Conservation (phyloP, 2,329 filamentous ascomycete genomes). For the Talaromyces pinophilus region DNA sequence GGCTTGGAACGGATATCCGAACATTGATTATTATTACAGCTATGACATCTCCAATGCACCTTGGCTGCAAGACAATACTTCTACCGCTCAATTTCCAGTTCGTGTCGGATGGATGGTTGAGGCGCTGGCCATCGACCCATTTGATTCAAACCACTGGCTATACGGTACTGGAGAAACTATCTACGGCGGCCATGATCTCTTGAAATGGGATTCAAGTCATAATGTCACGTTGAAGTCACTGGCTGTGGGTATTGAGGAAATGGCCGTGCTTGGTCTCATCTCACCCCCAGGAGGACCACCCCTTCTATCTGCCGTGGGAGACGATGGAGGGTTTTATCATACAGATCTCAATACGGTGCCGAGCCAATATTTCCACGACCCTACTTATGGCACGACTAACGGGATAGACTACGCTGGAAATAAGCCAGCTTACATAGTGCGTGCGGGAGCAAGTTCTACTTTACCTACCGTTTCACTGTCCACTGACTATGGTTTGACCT, state of each 20-base stretch:
- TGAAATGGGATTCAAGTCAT: constrained; percentile 54
- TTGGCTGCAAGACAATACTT: constrained; percentile 56
- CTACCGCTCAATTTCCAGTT: constrained; percentile 31
- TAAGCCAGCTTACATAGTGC: constrained; percentile 50
- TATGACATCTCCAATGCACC: constrained; percentile 53
- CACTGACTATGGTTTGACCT: constrained; percentile 53
- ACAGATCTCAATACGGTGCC: constrained; percentile 47
- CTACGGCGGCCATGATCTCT: constrained; percentile 57
- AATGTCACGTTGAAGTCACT: constrained; percentile 55
- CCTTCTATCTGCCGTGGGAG: constrained; percentile 54
- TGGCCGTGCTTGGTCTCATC: constrained; percentile 52
- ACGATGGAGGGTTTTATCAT: constrained; percentile 54
- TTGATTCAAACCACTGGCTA: constrained; percentile 61
- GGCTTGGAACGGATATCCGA: constrained; percentile 53
- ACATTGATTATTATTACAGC: constrained; percentile 51
- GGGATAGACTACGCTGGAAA: constrained; percentile 49
- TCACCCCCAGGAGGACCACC: constrained; percentile 55
- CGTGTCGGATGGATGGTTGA: constrained; percentile 63
- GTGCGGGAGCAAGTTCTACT: constrained; percentile 49
- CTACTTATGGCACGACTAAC: constrained; percentile 50
- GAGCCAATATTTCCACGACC: constrained; percentile 49
- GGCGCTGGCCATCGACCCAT: constrained; percentile 58
- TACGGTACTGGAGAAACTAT: constrained; percentile 62
- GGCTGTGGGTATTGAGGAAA: constrained; percentile 59
- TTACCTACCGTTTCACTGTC: constrained; percentile 51